These are phyloP conservation scores for Astrephomene gubernaculifera DNA, from an alignment of 139 green algal genomes.

Conservation along the genomic window DNA sequence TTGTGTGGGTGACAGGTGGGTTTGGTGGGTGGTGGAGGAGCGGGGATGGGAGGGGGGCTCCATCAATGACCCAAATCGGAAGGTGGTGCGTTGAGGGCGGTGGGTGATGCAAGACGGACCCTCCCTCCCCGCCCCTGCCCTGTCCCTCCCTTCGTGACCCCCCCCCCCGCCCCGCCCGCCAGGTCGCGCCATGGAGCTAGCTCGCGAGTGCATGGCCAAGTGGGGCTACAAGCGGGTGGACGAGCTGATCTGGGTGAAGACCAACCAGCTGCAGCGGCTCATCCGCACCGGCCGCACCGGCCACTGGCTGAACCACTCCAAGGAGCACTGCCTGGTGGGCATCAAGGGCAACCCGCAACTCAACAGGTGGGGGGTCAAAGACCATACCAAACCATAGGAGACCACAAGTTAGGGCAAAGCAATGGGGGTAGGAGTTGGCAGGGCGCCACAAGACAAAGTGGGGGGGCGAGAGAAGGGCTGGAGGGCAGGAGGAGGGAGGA, in stretches of 20 bases:
- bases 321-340: slow-evolving; percentile 92
- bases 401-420: too few relatives aligned
- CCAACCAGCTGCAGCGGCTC: slow-evolving; percentile 87
- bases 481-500: neutral
- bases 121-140: too few relatives aligned
- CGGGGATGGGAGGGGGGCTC: neutral
- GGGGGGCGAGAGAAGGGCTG: too few relatives aligned
- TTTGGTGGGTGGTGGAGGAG: neutral
- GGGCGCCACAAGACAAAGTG: too few relatives aligned
- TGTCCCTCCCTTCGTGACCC: neutral
- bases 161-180: neutral
- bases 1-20: slow-evolving; percentile 88
- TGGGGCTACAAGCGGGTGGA: slow-evolving; percentile 91
- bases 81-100: too few relatives aligned
- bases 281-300: slow-evolving; percentile 80
- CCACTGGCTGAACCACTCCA: slow-evolving; percentile 92
- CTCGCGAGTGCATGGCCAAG: slow-evolving; percentile 82
- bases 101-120: too few relatives aligned
- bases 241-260: slow-evolving; percentile 94
- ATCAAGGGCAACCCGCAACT: slow-evolving; percentile 85
- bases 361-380: slow-evolving; percentile 56
- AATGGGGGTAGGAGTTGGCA: too few relatives aligned
- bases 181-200: slow-evolving; percentile 89
- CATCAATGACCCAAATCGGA: too few relatives aligned
- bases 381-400: too few relatives aligned